Evolutionary conservation across 768 basidiomycete genomes (phyloP).

Genomic region (Rhizopogon salebrosus): DNA sequence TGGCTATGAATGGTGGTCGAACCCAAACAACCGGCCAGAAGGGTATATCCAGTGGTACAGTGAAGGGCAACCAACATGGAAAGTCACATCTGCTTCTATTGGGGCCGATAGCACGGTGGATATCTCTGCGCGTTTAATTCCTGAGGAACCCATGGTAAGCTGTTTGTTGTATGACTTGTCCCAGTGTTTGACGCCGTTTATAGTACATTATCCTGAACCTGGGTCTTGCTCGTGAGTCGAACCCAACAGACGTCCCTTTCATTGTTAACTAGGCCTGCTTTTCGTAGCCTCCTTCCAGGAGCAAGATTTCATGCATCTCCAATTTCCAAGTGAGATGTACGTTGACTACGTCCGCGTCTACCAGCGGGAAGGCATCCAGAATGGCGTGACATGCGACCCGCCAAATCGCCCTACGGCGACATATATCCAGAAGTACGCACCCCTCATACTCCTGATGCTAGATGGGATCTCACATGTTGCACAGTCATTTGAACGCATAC

Average conservation of each 20-base stretch:
- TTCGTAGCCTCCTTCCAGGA: slow-evolving; percentile 58
- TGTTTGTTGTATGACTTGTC: slow-evolving; percentile 2
- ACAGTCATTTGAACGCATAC: slow-evolving; percentile 50
- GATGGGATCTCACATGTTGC: slow-evolving; percentile 6
- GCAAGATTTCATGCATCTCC: slow-evolving; percentile 64
- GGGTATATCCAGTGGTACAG: slow-evolving; percentile 86
- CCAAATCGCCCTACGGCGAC: slow-evolving; percentile 67
- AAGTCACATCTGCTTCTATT: slow-evolving; percentile 56
- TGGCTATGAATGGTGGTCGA: slow-evolving; percentile 78
- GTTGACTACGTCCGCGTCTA: slow-evolving; percentile 90
- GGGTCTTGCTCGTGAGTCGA: slow-evolving; percentile 59
- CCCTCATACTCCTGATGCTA: background rate
- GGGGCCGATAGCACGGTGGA: slow-evolving; percentile 55
- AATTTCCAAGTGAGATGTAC: slow-evolving; percentile 76
- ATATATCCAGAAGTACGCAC: slow-evolving; percentile 64
- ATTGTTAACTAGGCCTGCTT: background rate
- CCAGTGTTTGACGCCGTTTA: slow-evolving; percentile 7
- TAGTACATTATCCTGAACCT: slow-evolving; percentile 84
- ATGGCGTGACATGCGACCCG: slow-evolving; percentile 79
- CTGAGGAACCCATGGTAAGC: slow-evolving; percentile 92
- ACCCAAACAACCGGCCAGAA: slow-evolving; percentile 57
- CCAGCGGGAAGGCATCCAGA: slow-evolving; percentile 66
- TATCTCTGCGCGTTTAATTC: slow-evolving; percentile 61
- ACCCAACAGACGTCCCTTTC: background rate
- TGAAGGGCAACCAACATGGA: slow-evolving; percentile 67